Conservation (phyloP, 179 eudicot species). For the Camellia oleifera region DNA sequence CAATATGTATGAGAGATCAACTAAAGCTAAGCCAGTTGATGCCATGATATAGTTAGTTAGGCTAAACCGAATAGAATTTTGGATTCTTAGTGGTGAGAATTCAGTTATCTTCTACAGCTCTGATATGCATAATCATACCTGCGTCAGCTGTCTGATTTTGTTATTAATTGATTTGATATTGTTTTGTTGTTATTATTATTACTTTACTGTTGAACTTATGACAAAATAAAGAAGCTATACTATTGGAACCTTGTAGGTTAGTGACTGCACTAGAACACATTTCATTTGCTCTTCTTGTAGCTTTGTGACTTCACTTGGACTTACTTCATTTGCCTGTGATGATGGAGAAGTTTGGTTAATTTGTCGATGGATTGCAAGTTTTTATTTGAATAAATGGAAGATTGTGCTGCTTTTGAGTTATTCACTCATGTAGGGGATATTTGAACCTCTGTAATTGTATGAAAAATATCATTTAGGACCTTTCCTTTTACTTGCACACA, state of each 20-base stretch:
- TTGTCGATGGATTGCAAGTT: not conserved
- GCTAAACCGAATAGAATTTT: not conserved
- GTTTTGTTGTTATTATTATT: too few relatives aligned
- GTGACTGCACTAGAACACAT: not conserved
- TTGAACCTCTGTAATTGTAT: too few relatives aligned
- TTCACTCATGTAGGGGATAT: too few relatives aligned
- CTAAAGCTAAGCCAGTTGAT: not conserved
- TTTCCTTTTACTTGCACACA: not conserved
- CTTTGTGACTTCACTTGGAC: too few relatives aligned
- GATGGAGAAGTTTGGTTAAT: too few relatives aligned
- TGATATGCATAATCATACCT: not conserved
- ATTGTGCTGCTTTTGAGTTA: too few relatives aligned
- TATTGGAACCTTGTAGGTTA: not conserved
- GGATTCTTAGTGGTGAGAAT: not conserved
- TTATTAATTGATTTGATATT: too few relatives aligned
- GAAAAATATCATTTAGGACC: too few relatives aligned
- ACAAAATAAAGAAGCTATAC: not conserved
- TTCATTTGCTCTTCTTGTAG: too few relatives aligned
- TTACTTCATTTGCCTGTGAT: too few relatives aligned
- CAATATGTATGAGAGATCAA: not conserved
- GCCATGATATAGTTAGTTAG: not conserved
- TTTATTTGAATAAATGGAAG: too few relatives aligned
- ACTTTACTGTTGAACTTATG: not conserved
- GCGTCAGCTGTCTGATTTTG: not conserved
- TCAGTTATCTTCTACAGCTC: not conserved